Evolutionary conservation across 129 eudicot species (phyloP).

Genomic region (Solidago caesia): DNA sequence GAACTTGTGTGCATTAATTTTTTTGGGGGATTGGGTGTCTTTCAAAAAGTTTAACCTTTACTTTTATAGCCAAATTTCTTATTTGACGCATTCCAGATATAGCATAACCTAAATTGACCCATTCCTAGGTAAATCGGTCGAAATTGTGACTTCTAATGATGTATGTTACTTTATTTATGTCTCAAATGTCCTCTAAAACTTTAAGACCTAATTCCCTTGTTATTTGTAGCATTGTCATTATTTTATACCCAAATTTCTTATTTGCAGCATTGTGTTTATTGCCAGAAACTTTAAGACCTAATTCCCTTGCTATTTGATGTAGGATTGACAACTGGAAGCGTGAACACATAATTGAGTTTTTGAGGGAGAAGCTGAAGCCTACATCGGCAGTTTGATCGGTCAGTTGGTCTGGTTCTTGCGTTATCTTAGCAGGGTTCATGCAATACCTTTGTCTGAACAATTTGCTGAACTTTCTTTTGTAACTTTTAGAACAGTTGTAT

Average conservation of each 20-base stretch:
- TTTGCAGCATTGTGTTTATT: constrained; percentile 1
- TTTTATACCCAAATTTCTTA: no score
- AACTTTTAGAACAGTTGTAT: constrained; percentile 21
- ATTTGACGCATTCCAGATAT: not conserved
- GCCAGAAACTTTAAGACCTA: constrained; percentile 9
- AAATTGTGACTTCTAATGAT: not conserved
- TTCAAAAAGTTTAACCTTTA: not conserved
- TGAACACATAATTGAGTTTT: constrained; percentile 81
- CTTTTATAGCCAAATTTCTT: not conserved
- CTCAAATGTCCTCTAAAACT: not conserved
- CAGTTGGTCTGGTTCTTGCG: constrained; percentile 22
- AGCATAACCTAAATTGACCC: not conserved
- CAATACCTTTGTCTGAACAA: constrained; percentile 1
- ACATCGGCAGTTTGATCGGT: constrained; percentile 38
- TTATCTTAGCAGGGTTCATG: not conserved
- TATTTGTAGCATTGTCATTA: constrained; percentile 63
- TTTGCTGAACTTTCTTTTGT: not conserved
- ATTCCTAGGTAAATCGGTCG: not conserved
- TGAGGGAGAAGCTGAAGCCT: constrained; percentile 76
- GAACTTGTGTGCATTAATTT: not conserved
- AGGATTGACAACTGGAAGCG: constrained; percentile 97
- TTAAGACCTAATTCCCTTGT: constrained; percentile 1
- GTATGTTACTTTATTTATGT: no score
- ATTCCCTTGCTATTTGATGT: constrained; percentile 28
- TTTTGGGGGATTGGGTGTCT: not conserved